Evolutionary conservation across 2,329 filamentous ascomycete species (phyloP), one percentile per base, ranked within the genome.

Genomic region (Exophiala sideris): DNA sequence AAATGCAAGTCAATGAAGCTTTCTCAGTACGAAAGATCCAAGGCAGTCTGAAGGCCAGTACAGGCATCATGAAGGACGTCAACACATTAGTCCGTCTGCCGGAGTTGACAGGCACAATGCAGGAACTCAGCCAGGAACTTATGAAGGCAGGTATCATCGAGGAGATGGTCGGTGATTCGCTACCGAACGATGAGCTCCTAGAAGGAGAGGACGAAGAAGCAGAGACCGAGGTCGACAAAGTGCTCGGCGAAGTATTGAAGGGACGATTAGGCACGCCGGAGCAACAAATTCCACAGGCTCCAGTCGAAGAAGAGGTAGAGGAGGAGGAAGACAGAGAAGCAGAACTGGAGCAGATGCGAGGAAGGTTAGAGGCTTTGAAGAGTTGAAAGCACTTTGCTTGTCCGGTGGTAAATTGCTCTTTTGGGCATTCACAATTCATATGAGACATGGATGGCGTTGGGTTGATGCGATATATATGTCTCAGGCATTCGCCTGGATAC

Each of bases 1-100:
- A 92, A 72, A 95, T 97, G 91, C 94, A 97, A 74, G 92, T 99
- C 67, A 90, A 91, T 67, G 92, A 97, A 75, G 91, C 94, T 1
- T 97, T 97, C 71, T 89, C 90, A 1, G 86, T 97, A 65, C 86
- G 90, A 64, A 95, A 95, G 79, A 97, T 99, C 60, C 91, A 97
- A 73, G 92, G 91, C 42, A 91, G 87, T 66, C 91, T 99, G 67
- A 82, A 84, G 62, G 86, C 88, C 39, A 89, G 86, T 64, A 91
- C 92, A 7, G 88, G 89, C 41, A 91, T 99, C 64, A 97, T 99
- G 94, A 92, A 91, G 73, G 91, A 97, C 70, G 90, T 99, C 56
- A 97, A 97, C 71, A 82, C 80, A 12, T 78, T 97, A 21, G 84
- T 96, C 46, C 80, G 86, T 24, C 73, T 99, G 64, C 94, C 94